Percentiles rank a stretch among this genome's conserved stretches.
Conservation (phyloP, 139 green algal genomes). For the Chlamydomonas sp. region DNA sequence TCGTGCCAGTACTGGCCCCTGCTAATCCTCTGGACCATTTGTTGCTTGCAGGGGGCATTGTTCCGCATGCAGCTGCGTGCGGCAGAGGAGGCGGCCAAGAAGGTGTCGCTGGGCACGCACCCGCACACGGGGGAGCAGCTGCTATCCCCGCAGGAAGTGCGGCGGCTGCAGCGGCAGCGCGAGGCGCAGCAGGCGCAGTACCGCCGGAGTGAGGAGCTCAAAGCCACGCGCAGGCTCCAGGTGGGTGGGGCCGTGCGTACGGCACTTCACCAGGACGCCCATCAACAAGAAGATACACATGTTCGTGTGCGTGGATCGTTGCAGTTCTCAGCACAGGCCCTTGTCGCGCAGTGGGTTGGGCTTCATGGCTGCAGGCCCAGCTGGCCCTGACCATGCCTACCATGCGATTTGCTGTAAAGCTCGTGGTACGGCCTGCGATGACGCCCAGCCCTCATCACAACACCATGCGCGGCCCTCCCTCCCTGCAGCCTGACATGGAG, state of each 20-base stretch:
- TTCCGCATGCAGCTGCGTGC: conserved; percentile 57
- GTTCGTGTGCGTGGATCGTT: no score
- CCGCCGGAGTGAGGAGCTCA: conserved; percentile 33
- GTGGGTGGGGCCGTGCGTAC: neutral
- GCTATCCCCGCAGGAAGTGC: conserved; percentile 20
- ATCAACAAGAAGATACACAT: no score
- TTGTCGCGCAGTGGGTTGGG: no score
- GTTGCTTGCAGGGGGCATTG: conserved; percentile 51
- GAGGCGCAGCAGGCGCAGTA: conserved; percentile 45
- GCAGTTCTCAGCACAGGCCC: no score
- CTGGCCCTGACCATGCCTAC: no score
- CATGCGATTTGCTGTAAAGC: no score
- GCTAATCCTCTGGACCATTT: neutral
- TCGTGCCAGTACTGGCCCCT: neutral
- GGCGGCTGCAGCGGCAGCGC: conserved; percentile 22
- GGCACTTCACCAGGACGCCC: no score
- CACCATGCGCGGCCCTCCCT: neutral
- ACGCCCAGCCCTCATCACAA: neutral
- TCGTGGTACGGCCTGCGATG: no score
- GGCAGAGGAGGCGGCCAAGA: conserved; percentile 44
- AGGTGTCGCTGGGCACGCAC: conserved; percentile 33
- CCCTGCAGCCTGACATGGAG: conserved; percentile 26
- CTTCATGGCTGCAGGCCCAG: no score
- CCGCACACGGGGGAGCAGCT: conserved; percentile 39
- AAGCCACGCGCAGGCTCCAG: conserved; percentile 3